These are phyloP conservation scores for Pugionium cornutum DNA, from an alignment of 345 rosid species.

Conservation along the genomic window DNA sequence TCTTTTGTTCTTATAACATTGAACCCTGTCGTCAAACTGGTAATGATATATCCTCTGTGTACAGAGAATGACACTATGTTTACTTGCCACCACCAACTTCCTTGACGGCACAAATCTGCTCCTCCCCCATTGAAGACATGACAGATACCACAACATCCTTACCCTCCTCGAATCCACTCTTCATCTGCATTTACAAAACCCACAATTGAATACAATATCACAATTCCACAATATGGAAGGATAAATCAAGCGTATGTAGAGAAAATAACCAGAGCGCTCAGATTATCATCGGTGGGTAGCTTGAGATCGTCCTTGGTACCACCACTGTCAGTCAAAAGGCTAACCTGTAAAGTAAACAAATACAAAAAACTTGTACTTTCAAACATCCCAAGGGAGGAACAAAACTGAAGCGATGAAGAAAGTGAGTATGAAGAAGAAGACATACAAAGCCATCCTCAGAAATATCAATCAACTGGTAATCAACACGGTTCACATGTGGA, in stretches of 20 bases:
- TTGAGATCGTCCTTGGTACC: conserved; percentile 75
- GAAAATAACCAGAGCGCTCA: conserved; percentile 55
- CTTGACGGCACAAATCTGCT: conserved; percentile 81
- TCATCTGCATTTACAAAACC: conserved; percentile 48
- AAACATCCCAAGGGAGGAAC: background rate
- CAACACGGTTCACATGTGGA: conserved; percentile 73
- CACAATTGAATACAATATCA: background rate
- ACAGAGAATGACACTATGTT: conserved; percentile 24
- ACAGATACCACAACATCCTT: conserved; percentile 78
- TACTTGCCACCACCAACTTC: conserved; percentile 67
- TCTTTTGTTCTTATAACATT: conserved; percentile 12
- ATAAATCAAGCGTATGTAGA: background rate
- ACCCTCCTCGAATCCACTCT: conserved; percentile 70
- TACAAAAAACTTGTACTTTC: background rate
- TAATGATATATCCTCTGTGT: conserved; percentile 19
- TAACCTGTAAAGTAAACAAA: conserved; percentile 47
- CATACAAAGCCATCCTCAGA: conserved; percentile 84
- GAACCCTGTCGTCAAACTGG: conserved; percentile 25
- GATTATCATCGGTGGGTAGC: conserved; percentile 74
- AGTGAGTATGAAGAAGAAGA: background rate
- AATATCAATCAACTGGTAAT: conserved; percentile 80
- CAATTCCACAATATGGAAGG: background rate
- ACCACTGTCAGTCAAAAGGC: conserved; percentile 71
- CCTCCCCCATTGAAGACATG: conserved; percentile 92
- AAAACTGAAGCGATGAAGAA: background rate